Base-by-base conservation (phyloP, 345 rosid species). In the Arabis hirsuta region DNA sequence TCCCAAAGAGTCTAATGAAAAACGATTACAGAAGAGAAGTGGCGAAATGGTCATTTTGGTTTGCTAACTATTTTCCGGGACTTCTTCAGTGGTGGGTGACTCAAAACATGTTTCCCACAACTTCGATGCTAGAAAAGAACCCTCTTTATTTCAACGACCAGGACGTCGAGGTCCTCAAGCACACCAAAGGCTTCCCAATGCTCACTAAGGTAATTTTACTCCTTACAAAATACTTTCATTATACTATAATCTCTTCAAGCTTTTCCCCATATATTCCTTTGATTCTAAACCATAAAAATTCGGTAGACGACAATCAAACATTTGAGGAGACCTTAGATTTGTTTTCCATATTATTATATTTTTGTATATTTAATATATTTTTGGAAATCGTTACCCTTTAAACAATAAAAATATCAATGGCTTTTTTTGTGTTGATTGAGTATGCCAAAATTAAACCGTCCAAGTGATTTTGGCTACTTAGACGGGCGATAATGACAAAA, bases 11-110 rank as follows among this genome's bases (percentile, higher is more conserved):
- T 59, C 62, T 91, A 56, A 84, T 81, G 44, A 84, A 55, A 67
- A 73, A 80, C 3, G 98, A 86, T 65, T 86, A 84, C 48, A 86
- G 92, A 73, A 91, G 87, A 71, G 80, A 60, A 67, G 69, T 85
- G 32, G 66, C 79, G 20, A 84, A 76, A 54, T 78, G 83, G 87
- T 69, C 87, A 6, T 47, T 74, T 55, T 63, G 92, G 88, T 73
- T 86, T 8, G 85, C 97, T 22, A 84, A 80, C 9, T 75, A 88
- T 72, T 82, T 88, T 27, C 97, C 97, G 0, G 76, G 84, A 53
- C 62, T 89, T 20, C 55, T 94, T 16, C 81, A 89, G 27, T 94
- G 95, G 98, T 91, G 84, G 82, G 87, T 88, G 64, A 83, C 92
- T 41, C 88, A 87, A 55, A 81, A 86, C 44, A 72, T 85, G 81